phyloP scores from a whole-genome alignment of 2,329 filamentous ascomycete species.

The Hypoxylon sp. region DNA sequence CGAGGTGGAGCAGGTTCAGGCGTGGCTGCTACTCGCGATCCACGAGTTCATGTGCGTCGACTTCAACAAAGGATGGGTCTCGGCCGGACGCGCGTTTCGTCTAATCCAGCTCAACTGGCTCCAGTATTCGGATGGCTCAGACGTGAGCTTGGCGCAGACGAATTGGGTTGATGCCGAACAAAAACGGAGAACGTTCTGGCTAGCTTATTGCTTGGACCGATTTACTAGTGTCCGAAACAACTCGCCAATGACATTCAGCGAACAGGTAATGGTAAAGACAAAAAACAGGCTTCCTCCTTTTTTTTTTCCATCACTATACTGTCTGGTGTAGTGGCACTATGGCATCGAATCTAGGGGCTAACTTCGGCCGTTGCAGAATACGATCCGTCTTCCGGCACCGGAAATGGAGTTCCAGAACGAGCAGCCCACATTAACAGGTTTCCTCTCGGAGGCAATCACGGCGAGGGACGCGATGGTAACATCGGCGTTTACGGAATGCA shows the following conservation, averaged over 20 bases:
- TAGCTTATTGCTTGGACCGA: constrained; percentile 33
- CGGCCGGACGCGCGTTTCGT: constrained; percentile 37
- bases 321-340: no score
- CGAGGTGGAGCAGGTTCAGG: constrained; percentile 35
- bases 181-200: constrained; percentile 33
- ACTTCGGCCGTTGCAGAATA: no score
- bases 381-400: constrained; percentile 29
- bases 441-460: constrained; percentile 27
- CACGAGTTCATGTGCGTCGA: constrained; percentile 39
- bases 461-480: constrained; percentile 11
- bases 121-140: constrained; percentile 25
- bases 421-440: constrained; percentile 29
- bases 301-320: no score
- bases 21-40: constrained; percentile 37
- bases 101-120: constrained; percentile 37
- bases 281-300: no score
- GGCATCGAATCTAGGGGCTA: no score
- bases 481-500: constrained; percentile 29
- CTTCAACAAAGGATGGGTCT: constrained; percentile 38
- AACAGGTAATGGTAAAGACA: constrained; percentile 32
- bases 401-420: constrained; percentile 34
- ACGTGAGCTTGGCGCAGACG: constrained; percentile 21
- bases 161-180: constrained; percentile 35
- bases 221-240: constrained; percentile 32
- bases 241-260: constrained; percentile 33